Evolutionary conservation across 345 rosid genomes (phyloP).

Genomic region (Eucalyptus pauciflora): DNA sequence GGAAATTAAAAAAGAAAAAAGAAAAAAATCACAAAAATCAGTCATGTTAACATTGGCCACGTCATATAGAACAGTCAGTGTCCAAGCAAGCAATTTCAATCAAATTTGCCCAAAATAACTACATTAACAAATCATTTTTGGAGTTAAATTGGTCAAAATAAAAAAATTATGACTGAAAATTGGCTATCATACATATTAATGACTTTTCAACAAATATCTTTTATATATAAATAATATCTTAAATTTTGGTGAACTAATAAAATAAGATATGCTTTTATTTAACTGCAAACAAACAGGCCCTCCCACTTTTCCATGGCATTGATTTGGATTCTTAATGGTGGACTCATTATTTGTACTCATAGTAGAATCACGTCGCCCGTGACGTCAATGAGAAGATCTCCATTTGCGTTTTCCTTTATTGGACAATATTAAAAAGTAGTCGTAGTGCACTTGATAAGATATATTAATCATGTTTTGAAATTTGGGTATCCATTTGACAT

Average conservation of each 20-base stretch:
- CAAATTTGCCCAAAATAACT: too few species aligned
- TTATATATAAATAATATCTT: too few species aligned
- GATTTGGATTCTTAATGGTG: neutral
- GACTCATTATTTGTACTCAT: neutral
- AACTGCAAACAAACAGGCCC: neutral
- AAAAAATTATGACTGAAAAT: too few species aligned
- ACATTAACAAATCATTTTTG: too few species aligned
- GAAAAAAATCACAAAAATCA: too few species aligned
- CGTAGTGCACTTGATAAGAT: neutral
- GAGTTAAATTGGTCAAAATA: too few species aligned
- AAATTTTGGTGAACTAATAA: neutral
- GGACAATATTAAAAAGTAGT: neutral
- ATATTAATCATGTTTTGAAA: neutral
- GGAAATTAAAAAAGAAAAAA: too few species aligned
- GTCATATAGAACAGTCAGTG: too few species aligned
- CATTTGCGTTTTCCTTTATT: neutral
- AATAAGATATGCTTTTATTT: neutral
- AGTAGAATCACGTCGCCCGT: neutral
- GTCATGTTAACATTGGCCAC: too few species aligned
- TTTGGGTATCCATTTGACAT: neutral
- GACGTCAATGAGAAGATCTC: neutral
- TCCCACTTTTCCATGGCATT: neutral
- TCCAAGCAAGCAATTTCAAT: too few species aligned
- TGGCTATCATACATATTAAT: too few species aligned
- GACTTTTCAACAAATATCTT: too few species aligned